Evolutionary conservation across 495 filamentous ascomycete species (phyloP).

Genomic region (Penicillium chermesinum): DNA sequence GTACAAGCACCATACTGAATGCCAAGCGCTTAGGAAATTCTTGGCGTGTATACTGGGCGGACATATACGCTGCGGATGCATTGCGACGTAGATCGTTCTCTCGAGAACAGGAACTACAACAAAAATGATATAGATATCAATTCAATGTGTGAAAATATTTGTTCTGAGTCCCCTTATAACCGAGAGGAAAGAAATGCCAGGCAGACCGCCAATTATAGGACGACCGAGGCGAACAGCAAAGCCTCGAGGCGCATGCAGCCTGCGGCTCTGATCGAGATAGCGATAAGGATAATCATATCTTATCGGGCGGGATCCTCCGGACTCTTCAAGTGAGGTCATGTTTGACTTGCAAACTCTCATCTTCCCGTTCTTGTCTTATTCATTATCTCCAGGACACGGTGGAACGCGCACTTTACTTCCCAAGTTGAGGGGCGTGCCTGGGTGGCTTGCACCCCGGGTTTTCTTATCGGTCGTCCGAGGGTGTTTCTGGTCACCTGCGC

Average conservation of each 20-base stretch:
- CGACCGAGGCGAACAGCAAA: too few species aligned
- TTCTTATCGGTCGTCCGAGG: neutral
- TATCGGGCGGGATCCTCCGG: constrained; percentile 29
- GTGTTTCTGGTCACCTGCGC: constrained; percentile 4
- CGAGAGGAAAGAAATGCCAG: too few species aligned
- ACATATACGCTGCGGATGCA: too few species aligned
- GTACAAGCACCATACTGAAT: too few species aligned
- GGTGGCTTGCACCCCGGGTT: neutral
- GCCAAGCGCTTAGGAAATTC: too few species aligned
- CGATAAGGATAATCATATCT: constrained; percentile 4
- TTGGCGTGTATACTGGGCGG: too few species aligned
- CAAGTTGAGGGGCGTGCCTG: neutral
- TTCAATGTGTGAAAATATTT: too few species aligned
- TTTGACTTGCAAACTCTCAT: neutral
- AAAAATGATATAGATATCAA: too few species aligned
- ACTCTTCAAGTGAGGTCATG: constrained; percentile 19
- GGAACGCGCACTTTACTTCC: neutral
- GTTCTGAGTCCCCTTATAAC: too few species aligned
- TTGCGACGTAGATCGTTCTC: too few species aligned
- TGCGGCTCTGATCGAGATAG: neutral
- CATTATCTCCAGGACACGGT: neutral
- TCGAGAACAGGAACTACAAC: too few species aligned
- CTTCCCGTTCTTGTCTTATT: constrained; percentile 3
- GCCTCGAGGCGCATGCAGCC: neutral
- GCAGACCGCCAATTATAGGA: too few species aligned